Percentiles rank a stretch among this genome's conserved stretches.
Conservation (phyloP, 352 stramenopile species). For the Aphanomyces stellatus region DNA sequence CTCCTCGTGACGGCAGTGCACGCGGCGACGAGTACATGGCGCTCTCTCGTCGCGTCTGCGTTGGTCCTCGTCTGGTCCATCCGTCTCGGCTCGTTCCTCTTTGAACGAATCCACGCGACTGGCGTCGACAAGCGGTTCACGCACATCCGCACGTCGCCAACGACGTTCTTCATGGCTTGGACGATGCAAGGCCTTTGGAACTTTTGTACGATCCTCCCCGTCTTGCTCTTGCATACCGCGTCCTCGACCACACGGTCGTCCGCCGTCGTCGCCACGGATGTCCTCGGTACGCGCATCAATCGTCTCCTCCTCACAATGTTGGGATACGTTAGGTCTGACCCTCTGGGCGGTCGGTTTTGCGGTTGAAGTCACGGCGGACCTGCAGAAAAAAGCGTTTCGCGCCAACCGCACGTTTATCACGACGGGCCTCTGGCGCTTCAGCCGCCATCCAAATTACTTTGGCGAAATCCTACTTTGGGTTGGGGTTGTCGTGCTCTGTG, state of each 20-base stretch:
- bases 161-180: conserved; percentile 72
- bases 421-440: conserved; percentile 78
- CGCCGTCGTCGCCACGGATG: conserved; percentile 30
- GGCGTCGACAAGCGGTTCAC: conserved; percentile 70
- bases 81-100: conserved; percentile 73
- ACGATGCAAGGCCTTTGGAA: conserved; percentile 79
- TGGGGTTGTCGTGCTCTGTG: conserved; percentile 31
- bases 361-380: conserved; percentile 66
- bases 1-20: conserved; percentile 33
- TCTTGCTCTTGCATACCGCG: conserved; percentile 38
- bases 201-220: conserved; percentile 57
- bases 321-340: too few species aligned
- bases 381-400: conserved; percentile 77
- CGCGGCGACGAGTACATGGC: conserved; percentile 28
- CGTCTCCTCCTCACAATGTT: too few species aligned
- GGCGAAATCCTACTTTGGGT: conserved; percentile 89
- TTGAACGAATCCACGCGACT: conserved; percentile 44
- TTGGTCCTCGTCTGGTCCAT: conserved; percentile 75
- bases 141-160: conserved; percentile 46
- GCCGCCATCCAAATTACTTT: conserved; percentile 89
- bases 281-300: too few species aligned
- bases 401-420: conserved; percentile 80
- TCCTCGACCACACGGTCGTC: conserved; percentile 24
- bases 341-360: conserved; percentile 64
- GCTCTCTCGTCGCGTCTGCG: conserved; percentile 40